These are phyloP conservation scores for Pistacia atlantica DNA, from an alignment of 345 rosid genomes.

Conservation along the genomic window DNA sequence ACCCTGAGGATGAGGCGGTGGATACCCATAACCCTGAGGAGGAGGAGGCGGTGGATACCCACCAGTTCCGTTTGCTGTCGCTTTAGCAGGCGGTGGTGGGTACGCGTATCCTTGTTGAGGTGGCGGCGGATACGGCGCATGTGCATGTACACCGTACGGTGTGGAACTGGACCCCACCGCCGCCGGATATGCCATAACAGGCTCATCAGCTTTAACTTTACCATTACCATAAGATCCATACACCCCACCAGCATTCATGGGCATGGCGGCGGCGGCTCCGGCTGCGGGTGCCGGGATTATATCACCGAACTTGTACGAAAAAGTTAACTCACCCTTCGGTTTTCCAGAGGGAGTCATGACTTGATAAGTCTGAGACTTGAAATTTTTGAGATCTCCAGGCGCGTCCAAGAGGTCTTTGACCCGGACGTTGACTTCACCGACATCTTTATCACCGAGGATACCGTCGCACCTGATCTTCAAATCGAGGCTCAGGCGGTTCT, in stretches of 20 bases:
- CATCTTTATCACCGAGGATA: conserved; percentile 62
- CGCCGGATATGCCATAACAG: conserved; percentile 36
- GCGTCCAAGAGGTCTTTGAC: conserved; percentile 58
- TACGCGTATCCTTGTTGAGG: conserved; percentile 19
- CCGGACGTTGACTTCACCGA: conserved; percentile 80
- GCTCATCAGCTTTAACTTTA: conserved; percentile 13
- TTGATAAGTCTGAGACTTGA: conserved; percentile 61
- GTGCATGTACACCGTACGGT: conserved; percentile 13
- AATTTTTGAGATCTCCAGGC: conserved; percentile 26
- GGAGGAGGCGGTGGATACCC: conserved; percentile 32
- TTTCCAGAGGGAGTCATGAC: conserved; percentile 68
- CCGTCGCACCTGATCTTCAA: conserved; percentile 72
- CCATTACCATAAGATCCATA: too few species aligned
- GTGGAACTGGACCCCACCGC: conserved; percentile 21
- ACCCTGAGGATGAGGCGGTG: conserved; percentile 14
- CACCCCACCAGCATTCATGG: conserved; percentile 13
- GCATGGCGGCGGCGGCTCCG: not conserved
- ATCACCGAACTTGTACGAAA: conserved; percentile 64
- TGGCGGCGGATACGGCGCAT: conserved; percentile 17
- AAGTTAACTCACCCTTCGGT: conserved; percentile 64
- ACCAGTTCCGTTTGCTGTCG: conserved; percentile 18
- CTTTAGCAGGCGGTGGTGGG: conserved; percentile 26
- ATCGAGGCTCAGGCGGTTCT: conserved; percentile 51
- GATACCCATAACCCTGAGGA: conserved; percentile 35
- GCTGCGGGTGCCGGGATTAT: not conserved